A percentile compares a stretch with the other conserved stretches of the same genome.
These are phyloP conservation scores for Pythium monospermum DNA, from an alignment of 352 stramenopile genomes.

Conservation along the genomic window DNA sequence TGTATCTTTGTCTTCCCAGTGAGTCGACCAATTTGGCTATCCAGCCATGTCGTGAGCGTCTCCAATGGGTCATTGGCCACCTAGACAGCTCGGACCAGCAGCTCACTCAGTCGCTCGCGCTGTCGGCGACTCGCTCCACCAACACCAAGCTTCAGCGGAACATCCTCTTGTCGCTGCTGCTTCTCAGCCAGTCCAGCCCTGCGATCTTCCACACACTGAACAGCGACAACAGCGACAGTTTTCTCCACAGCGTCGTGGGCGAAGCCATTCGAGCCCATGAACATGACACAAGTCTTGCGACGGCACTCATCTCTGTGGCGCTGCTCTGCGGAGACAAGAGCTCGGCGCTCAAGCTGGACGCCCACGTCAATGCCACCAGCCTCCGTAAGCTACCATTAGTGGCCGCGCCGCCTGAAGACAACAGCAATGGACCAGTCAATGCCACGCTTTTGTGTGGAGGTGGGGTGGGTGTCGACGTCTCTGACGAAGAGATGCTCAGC, in stretches of 20 bases:
- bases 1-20: conserved; percentile 12
- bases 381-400: not conserved
- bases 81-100: conserved; percentile 20
- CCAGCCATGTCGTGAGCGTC: not conserved
- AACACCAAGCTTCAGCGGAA: conserved; percentile 41
- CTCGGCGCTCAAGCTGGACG: conserved; percentile 38
- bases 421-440: not conserved
- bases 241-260: conserved; percentile 19
- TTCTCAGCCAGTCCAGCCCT: conserved; percentile 29
- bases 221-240: conserved; percentile 17
- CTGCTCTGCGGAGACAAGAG: conserved; percentile 28
- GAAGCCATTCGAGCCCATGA: conserved; percentile 19
- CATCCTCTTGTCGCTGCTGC: conserved; percentile 33
- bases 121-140: conserved; percentile 28
- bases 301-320: conserved; percentile 21
- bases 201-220: not conserved
- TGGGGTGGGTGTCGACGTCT: too few species aligned
- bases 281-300: conserved; percentile 12
- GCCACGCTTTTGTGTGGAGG: too few species aligned
- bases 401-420: conserved; percentile 2
- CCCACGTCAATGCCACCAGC: conserved; percentile 1
- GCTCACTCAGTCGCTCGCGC: conserved; percentile 21
- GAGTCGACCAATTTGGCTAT: too few species aligned
- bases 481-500: not conserved
- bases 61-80: conserved; percentile 27